Base-by-base conservation (phyloP, 371 early-diverging fungal species). In the Mortierella sp. region DNA sequence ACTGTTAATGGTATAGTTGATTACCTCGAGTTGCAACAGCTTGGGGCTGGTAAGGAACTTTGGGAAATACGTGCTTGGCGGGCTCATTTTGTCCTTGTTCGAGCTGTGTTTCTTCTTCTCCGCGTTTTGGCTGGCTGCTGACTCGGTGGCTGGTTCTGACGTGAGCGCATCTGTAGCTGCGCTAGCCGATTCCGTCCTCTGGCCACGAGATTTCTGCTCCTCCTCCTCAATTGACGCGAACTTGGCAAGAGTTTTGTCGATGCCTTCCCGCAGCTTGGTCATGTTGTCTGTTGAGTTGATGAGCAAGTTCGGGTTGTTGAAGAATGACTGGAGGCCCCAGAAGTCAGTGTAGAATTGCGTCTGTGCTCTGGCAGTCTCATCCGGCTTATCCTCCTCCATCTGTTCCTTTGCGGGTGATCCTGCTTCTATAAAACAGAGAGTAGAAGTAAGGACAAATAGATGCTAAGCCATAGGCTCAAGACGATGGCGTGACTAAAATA, bases 11-110 rank as follows among this genome's bases (percentile, higher is more conserved):
- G 49, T 1, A 38, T 8, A 32, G 29, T 32, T 0, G 29, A 6
- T 4, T 88, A 94, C 94, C 91, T 96, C 93, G 38, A 96, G 88
- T 29, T 93, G 92, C 65, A 96, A 88, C 27, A 97, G 84, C 63
- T 93, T 91, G 71, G 91, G 89, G 75, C 93, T 93, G 8, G 96
- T 96, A 71, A 97, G 80, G 82, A 94, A 92, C 82, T 95, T 93
- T 12, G 96, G 96, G 78, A 94, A 95, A 74, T 93, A 93, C 65
- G 71, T 90, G 56, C 74, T 90, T 84, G 82, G 90, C 85, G 21
- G 87, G 74, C 60, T 21, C 75, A 79, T 32, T 76, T 35, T 80
- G 38, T 80, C 81, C n/a, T 77, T 71, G 6, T 35, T 49, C 46
- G 68, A 63, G 0, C 56, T 44, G 46, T 80, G 84, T 44, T 87